Conservation (phyloP, 306 rosid species). For the Castanea mollissima region DNA sequence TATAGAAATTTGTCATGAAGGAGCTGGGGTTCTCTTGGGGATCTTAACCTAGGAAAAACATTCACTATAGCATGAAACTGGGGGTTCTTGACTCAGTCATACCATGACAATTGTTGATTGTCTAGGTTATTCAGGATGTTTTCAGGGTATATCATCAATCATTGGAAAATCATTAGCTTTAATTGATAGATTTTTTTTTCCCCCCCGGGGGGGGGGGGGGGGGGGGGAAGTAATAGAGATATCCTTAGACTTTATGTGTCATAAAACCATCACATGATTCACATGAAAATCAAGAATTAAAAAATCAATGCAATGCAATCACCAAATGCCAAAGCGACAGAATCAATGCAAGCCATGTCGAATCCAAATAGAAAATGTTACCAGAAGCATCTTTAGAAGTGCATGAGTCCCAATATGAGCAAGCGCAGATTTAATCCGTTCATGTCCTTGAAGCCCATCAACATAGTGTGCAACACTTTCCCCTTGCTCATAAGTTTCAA, state of each 20-base stretch:
- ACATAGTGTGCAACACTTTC: constrained; percentile 89
- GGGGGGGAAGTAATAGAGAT: not conserved
- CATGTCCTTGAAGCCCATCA: constrained; percentile 80
- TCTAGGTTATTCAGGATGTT: not conserved
- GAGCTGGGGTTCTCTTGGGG: not conserved
- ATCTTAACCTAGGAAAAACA: not conserved
- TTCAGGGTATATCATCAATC: not conserved
- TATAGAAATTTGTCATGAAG: not conserved
- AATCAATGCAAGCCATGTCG: not conserved
- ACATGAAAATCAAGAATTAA: not conserved
- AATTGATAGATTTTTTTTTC: not conserved
- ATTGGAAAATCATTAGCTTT: not conserved
- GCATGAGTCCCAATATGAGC: constrained; percentile 99
- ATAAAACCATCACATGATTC: not conserved
- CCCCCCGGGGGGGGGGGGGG: no score
- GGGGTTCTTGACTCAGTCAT: not conserved
- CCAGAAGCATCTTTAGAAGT: constrained; percentile 98
- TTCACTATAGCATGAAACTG: not conserved
- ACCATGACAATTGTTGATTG: not conserved
- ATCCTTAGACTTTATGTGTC: not conserved
- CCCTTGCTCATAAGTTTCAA: constrained; percentile 94
- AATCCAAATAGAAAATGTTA: constrained; percentile 31
- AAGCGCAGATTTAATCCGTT: constrained; percentile 72
- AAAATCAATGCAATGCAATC: constrained; percentile 1
- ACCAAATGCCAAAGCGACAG: constrained; percentile 13